phyloP scores from a whole-genome alignment of 768 basidiomycete genomes.

The Tylopilus balloui region DNA sequence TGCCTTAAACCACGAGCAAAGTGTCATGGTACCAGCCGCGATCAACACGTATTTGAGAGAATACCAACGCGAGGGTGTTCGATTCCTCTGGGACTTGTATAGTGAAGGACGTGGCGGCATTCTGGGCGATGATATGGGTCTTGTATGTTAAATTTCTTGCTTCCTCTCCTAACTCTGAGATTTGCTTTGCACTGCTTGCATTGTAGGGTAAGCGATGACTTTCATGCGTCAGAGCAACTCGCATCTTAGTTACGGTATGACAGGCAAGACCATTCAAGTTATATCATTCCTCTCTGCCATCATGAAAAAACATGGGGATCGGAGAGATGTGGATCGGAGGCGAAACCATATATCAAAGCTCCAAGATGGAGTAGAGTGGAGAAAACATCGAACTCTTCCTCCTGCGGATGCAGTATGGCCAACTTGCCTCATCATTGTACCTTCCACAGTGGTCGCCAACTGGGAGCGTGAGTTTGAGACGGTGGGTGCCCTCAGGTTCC shows the following conservation, averaged over 20 bases:
- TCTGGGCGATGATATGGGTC: conserved; percentile 95
- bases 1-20: conserved; percentile 44
- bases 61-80: conserved; percentile 85
- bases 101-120: conserved; percentile 66
- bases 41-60: conserved; percentile 86
- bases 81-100: conserved; percentile 77
- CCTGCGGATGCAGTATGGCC: conserved; percentile 73
- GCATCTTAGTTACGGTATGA: conserved; percentile 5
- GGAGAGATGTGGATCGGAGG: conserved; percentile 62
- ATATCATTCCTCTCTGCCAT: conserved; percentile 87
- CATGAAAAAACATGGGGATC: conserved; percentile 75
- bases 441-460: conserved; percentile 77
- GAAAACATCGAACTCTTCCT: conserved; percentile 48
- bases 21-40: conserved; percentile 54
- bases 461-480: conserved; percentile 89
- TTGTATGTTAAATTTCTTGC: conserved; percentile 37
- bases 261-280: conserved; percentile 94
- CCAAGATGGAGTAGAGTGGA: conserved; percentile 58
- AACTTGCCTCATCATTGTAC: conserved; percentile 84
- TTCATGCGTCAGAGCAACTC: neutral
- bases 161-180: neutral
- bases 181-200: neutral
- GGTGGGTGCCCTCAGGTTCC: conserved; percentile 36
- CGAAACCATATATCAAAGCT: conserved; percentile 60
- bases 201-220: conserved; percentile 24